Evolutionary conservation across 805 yeast species (phyloP).

Genomic region (Candida verbasci): DNA sequence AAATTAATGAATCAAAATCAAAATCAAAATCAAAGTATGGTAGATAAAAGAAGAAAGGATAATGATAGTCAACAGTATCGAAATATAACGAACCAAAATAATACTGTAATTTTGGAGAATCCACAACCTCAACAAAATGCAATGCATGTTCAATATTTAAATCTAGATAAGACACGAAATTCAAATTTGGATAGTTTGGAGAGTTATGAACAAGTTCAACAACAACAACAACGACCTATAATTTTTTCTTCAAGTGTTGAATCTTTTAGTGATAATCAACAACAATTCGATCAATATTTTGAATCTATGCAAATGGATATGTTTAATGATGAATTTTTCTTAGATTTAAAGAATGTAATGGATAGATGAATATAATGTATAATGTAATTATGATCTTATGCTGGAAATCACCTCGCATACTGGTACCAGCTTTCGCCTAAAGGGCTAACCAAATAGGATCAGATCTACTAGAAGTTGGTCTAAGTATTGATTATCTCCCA

Average conservation of each 20-base stretch:
- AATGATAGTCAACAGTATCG: too few species aligned
- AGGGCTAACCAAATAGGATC: too few species aligned
- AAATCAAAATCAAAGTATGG: background rate
- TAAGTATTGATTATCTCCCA: too few species aligned
- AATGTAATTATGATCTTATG: too few species aligned
- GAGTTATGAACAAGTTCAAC: background rate
- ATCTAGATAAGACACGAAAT: background rate
- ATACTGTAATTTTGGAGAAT: too few species aligned
- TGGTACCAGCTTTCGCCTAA: too few species aligned
- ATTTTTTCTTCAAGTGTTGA: background rate
- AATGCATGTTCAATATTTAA: background rate
- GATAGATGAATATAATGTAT: slow-evolving; percentile 2
- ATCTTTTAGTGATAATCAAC: slow-evolving; percentile 1
- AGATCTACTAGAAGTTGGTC: too few species aligned
- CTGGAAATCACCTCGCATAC: background rate
- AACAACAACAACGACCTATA: background rate
- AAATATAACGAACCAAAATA: too few species aligned
- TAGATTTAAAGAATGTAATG: slow-evolving; percentile 16
- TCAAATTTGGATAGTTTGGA: background rate
- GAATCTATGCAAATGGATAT: slow-evolving; percentile 24
- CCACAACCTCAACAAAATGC: too few species aligned
- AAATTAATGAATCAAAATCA: background rate
- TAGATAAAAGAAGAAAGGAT: background rate
- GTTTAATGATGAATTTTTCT: slow-evolving; percentile 23
- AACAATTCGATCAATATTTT: slow-evolving; percentile 20